Conservation (phyloP, 2,329 filamentous ascomycete species). For the Paecilomyces niveus region DNA sequence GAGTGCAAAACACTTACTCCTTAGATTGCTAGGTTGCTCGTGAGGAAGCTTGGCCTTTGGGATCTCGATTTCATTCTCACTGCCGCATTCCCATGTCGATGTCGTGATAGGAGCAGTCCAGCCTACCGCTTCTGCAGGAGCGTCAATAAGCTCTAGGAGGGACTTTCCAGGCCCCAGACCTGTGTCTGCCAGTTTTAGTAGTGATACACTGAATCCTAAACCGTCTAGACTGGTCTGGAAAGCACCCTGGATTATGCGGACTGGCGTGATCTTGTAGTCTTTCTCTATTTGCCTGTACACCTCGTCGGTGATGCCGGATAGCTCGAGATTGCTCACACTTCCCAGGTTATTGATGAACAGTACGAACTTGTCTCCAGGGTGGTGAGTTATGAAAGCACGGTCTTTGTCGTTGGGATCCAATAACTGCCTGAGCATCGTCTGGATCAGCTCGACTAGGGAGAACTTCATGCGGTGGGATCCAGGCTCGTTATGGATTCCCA, state of each 20-base stretch:
- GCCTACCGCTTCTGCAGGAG: constrained; percentile 59
- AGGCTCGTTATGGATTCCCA: constrained; percentile 66
- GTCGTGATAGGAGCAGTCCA: constrained; percentile 57
- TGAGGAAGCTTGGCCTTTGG: constrained; percentile 35
- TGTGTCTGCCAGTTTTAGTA: constrained; percentile 57
- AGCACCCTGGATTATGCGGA: constrained; percentile 56
- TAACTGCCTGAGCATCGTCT: constrained; percentile 59
- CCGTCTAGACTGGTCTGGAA: constrained; percentile 69
- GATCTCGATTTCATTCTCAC: constrained; percentile 36
- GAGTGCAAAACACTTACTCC: constrained; percentile 30
- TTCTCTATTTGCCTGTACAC: constrained; percentile 54
- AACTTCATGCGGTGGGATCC: constrained; percentile 47
- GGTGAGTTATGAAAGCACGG: constrained; percentile 54
- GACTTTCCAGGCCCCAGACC: constrained; percentile 47
- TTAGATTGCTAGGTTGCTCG: constrained; percentile 47
- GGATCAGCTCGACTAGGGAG: constrained; percentile 44
- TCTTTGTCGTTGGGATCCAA: constrained; percentile 57
- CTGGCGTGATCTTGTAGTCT: constrained; percentile 54
- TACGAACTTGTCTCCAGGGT: constrained; percentile 53
- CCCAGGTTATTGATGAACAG: constrained; percentile 65
- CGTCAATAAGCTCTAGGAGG: constrained; percentile 61
- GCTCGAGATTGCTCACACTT: constrained; percentile 59
- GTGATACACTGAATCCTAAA: constrained; percentile 62
- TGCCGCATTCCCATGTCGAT: constrained; percentile 51
- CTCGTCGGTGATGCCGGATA: constrained; percentile 62